These are phyloP conservation scores for Cyberlindnera mrakii DNA, from an alignment of 805 yeast genomes.

Conservation along the genomic window DNA sequence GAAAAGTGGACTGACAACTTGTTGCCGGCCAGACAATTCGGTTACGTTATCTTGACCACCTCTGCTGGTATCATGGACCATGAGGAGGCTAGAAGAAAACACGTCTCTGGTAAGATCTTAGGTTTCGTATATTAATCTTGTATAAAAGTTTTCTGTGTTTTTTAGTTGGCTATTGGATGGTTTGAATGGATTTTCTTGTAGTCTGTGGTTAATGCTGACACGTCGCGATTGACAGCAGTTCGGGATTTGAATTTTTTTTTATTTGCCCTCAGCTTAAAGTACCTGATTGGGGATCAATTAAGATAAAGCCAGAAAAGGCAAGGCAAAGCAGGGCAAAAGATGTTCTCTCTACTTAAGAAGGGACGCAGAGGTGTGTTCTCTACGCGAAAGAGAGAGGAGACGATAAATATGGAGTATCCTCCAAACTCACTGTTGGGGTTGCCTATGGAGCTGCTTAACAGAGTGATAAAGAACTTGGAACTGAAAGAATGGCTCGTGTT, in stretches of 20 bases:
- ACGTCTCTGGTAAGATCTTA: conserved; percentile 97
- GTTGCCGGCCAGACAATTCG: conserved; percentile 98
- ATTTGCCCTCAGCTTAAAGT: not conserved
- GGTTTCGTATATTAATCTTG: conserved; percentile 84
- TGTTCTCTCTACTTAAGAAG: conserved; percentile 3
- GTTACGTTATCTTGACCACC: conserved; percentile 95
- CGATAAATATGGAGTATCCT: conserved; percentile 1
- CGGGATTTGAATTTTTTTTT: not conserved
- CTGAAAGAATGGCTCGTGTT: conserved; percentile 22
- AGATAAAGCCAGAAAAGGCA: not conserved
- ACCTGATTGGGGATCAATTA: not conserved
- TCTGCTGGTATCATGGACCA: conserved; percentile 99
- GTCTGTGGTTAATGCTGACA: too few relatives aligned
- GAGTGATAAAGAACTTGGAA: conserved; percentile 27
- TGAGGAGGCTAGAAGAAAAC: conserved; percentile 99
- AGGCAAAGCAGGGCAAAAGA: too few relatives aligned
- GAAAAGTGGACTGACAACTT: conserved; percentile 99
- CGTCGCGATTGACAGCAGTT: too few relatives aligned
- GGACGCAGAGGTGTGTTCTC: not conserved
- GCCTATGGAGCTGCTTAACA: conserved; percentile 38
- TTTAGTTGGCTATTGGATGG: too few relatives aligned
- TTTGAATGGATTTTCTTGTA: too few relatives aligned
- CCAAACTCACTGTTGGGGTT: conserved; percentile 31
- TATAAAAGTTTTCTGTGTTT: too few relatives aligned
- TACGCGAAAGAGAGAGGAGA: conserved; percentile 3